These are phyloP conservation scores for Trypanosoma cruzi DNA, from an alignment of 208 protist genomes.

Conservation along the genomic window DNA sequence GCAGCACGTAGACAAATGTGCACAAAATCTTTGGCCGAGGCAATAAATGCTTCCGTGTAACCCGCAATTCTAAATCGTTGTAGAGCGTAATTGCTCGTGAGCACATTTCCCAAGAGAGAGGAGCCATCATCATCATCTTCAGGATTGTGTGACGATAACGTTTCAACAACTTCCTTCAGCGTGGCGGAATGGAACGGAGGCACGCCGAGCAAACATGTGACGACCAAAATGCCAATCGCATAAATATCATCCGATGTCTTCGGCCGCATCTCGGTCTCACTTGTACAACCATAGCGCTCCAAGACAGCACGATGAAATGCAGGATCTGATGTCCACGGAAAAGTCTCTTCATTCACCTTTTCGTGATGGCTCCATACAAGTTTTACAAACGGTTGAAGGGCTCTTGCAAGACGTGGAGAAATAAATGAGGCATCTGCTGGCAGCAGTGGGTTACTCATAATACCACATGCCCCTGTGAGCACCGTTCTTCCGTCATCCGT, in stretches of 20 bases:
- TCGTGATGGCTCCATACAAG: slow-evolving; percentile 11
- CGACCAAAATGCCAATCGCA: slow-evolving; percentile 61
- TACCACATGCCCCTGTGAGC: slow-evolving; percentile 55
- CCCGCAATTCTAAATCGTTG: slow-evolving; percentile 25
- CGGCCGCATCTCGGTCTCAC: slow-evolving; percentile 10
- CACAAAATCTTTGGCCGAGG: slow-evolving; percentile 24
- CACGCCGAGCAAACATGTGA: slow-evolving; percentile 53
- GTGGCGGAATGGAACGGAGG: slow-evolving; percentile 55
- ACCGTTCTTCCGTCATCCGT: slow-evolving; percentile 63
- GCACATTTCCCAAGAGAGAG: slow-evolving; percentile 11
- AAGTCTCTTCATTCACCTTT: neutral
- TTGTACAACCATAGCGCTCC: slow-evolving; percentile 16
- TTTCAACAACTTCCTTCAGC: slow-evolving; percentile 36
- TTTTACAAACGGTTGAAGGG: slow-evolving; percentile 29
- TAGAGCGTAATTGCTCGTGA: slow-evolving; percentile 19
- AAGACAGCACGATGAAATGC: slow-evolving; percentile 21
- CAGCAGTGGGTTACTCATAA: slow-evolving; percentile 46
- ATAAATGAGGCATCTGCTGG: slow-evolving; percentile 53
- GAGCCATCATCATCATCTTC: neutral
- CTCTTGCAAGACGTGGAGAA: slow-evolving; percentile 33
- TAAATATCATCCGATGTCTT: slow-evolving; percentile 69
- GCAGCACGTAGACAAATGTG: slow-evolving; percentile 18
- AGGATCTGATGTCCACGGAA: slow-evolving; percentile 18
- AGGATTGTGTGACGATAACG: slow-evolving; percentile 2
- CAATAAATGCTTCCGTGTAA: slow-evolving; percentile 31